Evolutionary conservation across 208 protist species (phyloP).

Genomic region (Lotmaria passim): DNA sequence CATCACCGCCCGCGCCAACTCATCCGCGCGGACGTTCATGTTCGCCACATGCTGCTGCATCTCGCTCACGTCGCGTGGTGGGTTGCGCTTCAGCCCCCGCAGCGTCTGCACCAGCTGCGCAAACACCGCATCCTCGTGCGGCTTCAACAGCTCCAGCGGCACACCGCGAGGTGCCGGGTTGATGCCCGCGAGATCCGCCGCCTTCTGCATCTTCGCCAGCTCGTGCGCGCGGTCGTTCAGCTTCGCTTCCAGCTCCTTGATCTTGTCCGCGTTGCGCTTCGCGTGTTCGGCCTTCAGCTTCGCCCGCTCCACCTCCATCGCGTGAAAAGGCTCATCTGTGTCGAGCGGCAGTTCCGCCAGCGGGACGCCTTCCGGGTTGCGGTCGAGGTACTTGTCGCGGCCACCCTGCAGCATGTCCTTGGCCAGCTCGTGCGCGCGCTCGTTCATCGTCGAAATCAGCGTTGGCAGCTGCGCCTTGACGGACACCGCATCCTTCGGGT

Average conservation of each 20-base stretch:
- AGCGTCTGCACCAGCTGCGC: slow-evolving; percentile 39
- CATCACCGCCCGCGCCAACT: slow-evolving; percentile 51
- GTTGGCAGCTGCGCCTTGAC: slow-evolving; percentile 42
- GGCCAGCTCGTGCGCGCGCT: slow-evolving; percentile 48
- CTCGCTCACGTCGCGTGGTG: slow-evolving; percentile 30
- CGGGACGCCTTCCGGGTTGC: slow-evolving; percentile 58
- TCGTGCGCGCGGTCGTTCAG: slow-evolving; percentile 68
- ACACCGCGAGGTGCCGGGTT: slow-evolving; percentile 48
- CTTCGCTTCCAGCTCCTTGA: slow-evolving; percentile 58
- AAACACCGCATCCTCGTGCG: slow-evolving; percentile 65
- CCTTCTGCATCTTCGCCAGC: slow-evolving; percentile 65
- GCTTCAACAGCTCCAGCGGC: slow-evolving; percentile 59
- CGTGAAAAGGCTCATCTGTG: slow-evolving; percentile 52
- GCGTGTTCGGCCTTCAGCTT: slow-evolving; percentile 68
- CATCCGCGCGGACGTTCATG: slow-evolving; percentile 57
- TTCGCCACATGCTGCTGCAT: slow-evolving; percentile 28
- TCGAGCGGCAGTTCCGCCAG: slow-evolving; percentile 64
- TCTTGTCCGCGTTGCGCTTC: slow-evolving; percentile 45
- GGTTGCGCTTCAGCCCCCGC: slow-evolving; percentile 45
- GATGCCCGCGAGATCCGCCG: slow-evolving; percentile 57
- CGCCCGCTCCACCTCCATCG: slow-evolving; percentile 64
- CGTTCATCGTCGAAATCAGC: slow-evolving; percentile 42
- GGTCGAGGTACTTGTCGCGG: slow-evolving; percentile 40
- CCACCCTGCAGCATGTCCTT: slow-evolving; percentile 38
- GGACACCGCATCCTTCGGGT: slow-evolving; percentile 17